Conservation (phyloP, 2,329 filamentous ascomycete genomes). For the Neofusicoccum sp. region DNA sequence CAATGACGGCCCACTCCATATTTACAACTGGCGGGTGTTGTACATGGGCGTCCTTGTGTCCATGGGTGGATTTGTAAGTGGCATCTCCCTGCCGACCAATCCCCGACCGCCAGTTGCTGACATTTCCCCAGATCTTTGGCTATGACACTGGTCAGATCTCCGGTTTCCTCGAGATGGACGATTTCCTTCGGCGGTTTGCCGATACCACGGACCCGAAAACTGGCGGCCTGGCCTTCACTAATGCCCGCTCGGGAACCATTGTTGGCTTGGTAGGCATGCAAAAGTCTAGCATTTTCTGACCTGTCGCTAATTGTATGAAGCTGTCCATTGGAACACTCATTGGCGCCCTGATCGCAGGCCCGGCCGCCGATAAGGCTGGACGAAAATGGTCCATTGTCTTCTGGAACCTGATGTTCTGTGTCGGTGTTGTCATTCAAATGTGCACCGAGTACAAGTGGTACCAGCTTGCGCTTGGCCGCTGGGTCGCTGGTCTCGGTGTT, state of each 20-base stretch:
- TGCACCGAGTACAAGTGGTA: conserved; percentile 60
- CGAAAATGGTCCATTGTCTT: conserved; percentile 64
- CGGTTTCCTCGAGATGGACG: conserved; percentile 38
- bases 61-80: conserved; percentile 35
- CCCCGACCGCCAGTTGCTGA: neutral
- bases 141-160: conserved; percentile 36
- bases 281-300: neutral
- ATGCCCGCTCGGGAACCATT: conserved; percentile 37
- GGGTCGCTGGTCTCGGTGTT: conserved; percentile 68
- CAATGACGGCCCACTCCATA: neutral
- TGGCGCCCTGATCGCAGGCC: conserved; percentile 63
- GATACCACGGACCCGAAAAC: conserved; percentile 29
- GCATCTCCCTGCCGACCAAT: neutral
- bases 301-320: neutral
- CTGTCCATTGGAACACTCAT: conserved; percentile 68
- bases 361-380: conserved; percentile 63
- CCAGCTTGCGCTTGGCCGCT: conserved; percentile 65
- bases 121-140: conserved; percentile 31
- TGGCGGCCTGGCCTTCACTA: conserved; percentile 32
- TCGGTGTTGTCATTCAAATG: conserved; percentile 69
- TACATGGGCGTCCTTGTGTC: conserved; percentile 38
- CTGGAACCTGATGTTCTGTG: conserved; percentile 63
- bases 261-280: conserved; percentile 34
- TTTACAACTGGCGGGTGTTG: conserved; percentile 9
- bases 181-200: conserved; percentile 35